Evolutionary conservation across 192 early-diverging fungal species (phyloP).

Genomic region (Backusella westeae): DNA sequence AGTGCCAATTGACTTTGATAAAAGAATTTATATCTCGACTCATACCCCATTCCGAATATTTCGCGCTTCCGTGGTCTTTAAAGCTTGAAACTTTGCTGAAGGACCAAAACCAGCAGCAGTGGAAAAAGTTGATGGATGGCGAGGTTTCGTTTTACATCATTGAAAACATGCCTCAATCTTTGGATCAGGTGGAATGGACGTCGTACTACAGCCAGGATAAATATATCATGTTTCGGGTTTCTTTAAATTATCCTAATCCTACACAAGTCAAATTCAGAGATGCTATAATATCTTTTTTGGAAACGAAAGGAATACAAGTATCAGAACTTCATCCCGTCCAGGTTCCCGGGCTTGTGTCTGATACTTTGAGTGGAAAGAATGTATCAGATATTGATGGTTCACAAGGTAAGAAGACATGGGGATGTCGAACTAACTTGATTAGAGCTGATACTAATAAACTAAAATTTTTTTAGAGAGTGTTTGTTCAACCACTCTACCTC

Average conservation of each 20-base stretch:
- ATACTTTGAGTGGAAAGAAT: background rate
- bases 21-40: slow-evolving; percentile 42
- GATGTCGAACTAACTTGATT: too few relatives aligned
- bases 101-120: background rate
- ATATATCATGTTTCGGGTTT: slow-evolving; percentile 8
- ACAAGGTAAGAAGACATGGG: background rate
- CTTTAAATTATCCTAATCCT: background rate
- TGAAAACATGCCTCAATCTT: background rate
- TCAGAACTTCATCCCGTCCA: background rate
- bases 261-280: background rate
- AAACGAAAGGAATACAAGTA: background rate
- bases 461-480: background rate
- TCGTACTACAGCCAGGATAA: background rate
- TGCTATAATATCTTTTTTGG: background rate
- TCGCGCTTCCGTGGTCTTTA: background rate
- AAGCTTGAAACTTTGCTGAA: background rate
- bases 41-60: slow-evolving; percentile 36
- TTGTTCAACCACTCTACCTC: background rate
- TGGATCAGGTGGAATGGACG: background rate
- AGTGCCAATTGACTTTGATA: slow-evolving; percentile 48
- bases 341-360: background rate
- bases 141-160: background rate
- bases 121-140: background rate
- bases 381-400: background rate
- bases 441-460: background rate